Percentiles rank a stretch among this genome's conserved stretches.
Evolutionary conservation across 2,329 filamentous ascomycete species (phyloP).

Genomic region (Aspergillus neotritici): DNA sequence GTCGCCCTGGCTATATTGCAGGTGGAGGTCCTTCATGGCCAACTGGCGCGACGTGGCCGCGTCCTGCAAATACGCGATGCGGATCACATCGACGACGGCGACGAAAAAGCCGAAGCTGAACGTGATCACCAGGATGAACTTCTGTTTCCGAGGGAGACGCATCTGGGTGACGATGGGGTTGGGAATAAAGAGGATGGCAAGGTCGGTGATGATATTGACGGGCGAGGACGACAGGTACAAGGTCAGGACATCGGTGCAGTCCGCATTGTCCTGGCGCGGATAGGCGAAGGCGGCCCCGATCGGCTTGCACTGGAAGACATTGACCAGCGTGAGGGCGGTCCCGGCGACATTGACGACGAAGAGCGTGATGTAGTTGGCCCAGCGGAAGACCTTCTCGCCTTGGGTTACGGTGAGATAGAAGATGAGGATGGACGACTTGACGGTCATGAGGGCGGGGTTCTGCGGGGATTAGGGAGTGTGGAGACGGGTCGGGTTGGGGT

Average conservation of each 20-base stretch:
- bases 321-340: conserved; percentile 73
- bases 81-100: conserved; percentile 77
- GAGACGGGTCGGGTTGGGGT: not conserved
- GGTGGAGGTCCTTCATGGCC: conserved; percentile 21
- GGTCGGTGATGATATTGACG: conserved; percentile 85
- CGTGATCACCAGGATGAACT: conserved; percentile 77
- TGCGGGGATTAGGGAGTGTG: conserved; percentile 31
- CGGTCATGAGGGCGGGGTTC: conserved; percentile 85
- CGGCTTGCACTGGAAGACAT: conserved; percentile 79
- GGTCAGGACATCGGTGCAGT: conserved; percentile 58
- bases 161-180: conserved; percentile 84
- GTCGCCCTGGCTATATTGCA: conserved; percentile 37
- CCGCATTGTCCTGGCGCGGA: conserved; percentile 41
- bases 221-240: conserved; percentile 71
- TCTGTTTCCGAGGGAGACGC: conserved; percentile 77
- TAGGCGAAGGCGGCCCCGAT: conserved; percentile 61
- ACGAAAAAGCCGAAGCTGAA: conserved; percentile 86
- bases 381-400: conserved; percentile 69
- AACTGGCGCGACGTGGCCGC: conserved; percentile 47
- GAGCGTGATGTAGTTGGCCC: conserved; percentile 75
- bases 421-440: conserved; percentile 85
- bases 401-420: conserved; percentile 83
- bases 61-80: conserved; percentile 82
- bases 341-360: conserved; percentile 74
- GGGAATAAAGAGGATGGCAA: conserved; percentile 79